These are phyloP conservation scores for Geosmithia flava DNA, from an alignment of 2,329 filamentous ascomycete species.

Conservation along the genomic window DNA sequence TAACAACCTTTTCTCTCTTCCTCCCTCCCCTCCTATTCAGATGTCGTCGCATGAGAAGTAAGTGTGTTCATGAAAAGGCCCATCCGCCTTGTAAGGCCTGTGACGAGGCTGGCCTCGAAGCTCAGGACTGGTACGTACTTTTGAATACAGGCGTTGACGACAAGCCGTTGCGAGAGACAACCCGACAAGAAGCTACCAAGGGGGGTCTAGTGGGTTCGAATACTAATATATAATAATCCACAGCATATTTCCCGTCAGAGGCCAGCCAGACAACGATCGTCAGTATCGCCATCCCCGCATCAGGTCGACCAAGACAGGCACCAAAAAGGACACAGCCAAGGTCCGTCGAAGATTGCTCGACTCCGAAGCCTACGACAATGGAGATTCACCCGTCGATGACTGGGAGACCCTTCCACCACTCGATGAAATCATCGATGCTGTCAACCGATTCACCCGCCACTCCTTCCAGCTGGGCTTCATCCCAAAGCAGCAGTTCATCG, in stretches of 20 bases:
- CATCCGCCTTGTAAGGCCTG: slow-evolving; percentile 39
- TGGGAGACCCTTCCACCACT: slow-evolving; percentile 39
- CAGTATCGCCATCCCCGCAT: slow-evolving; percentile 42
- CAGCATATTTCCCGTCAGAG: slow-evolving; percentile 39
- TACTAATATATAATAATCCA: neutral
- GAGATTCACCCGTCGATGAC: slow-evolving; percentile 15
- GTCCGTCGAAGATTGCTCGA: neutral
- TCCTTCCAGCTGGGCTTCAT: slow-evolving; percentile 51
- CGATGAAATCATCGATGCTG: slow-evolving; percentile 35
- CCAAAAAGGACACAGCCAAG: neutral
- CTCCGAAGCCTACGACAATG: neutral
- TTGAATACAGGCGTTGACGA: neutral
- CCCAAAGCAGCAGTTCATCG: slow-evolving; percentile 36
- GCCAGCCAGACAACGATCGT: slow-evolving; percentile 40
- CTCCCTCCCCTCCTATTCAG: slow-evolving; percentile 11
- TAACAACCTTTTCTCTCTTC: neutral
- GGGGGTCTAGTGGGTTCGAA: too few species aligned
- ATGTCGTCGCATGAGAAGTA: slow-evolving; percentile 44
- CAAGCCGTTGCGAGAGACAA: too few species aligned
- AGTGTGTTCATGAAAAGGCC: slow-evolving; percentile 37
- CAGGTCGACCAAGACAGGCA: slow-evolving; percentile 27
- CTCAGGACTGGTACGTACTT: slow-evolving; percentile 36
- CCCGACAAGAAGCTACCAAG: too few species aligned
- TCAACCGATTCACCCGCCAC: slow-evolving; percentile 38
- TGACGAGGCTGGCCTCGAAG: slow-evolving; percentile 30